Percentiles rank a stretch among this genome's conserved stretches.
Evolutionary conservation across 2,329 filamentous ascomycete species (phyloP).

Genomic region (Talaromyces sp.): DNA sequence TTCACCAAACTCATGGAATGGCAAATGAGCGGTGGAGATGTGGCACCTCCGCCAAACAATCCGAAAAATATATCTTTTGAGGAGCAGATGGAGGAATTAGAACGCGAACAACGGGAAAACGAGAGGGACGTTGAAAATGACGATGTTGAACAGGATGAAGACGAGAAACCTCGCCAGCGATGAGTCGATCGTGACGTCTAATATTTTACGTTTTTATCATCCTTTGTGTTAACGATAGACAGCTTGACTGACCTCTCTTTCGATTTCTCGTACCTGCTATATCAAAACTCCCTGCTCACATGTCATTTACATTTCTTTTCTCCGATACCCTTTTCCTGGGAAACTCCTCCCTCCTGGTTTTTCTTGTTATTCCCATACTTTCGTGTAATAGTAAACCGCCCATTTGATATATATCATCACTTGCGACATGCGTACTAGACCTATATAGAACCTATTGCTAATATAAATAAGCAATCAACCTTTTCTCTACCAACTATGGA

Average conservation of each 20-base stretch:
- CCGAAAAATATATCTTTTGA: constrained; percentile 38
- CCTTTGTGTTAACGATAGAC: not conserved
- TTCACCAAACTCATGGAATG: constrained; percentile 98
- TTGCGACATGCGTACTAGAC: not conserved
- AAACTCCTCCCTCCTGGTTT: not conserved
- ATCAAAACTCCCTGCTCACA: not conserved
- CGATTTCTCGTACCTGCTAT: not conserved
- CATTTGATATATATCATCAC: not conserved
- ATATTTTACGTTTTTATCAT: not conserved
- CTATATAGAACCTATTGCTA: not conserved
- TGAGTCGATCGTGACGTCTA: not conserved
- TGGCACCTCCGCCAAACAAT: constrained; percentile 19
- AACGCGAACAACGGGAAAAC: constrained; percentile 30
- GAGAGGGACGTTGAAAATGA: constrained; percentile 30
- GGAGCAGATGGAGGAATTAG: constrained; percentile 48
- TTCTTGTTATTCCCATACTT: not conserved
- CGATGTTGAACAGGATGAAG: constrained; percentile 15
- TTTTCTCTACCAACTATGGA: too few species aligned
- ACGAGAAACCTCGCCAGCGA: constrained; percentile 1
- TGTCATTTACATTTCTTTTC: not conserved
- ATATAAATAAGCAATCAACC: not conserved
- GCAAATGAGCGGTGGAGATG: constrained; percentile 86
- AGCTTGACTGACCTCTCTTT: not conserved
- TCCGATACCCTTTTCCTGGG: not conserved
- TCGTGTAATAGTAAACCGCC: not conserved